Conservation (phyloP, 2,329 filamentous ascomycete species). For the Cladosporium sp. region DNA sequence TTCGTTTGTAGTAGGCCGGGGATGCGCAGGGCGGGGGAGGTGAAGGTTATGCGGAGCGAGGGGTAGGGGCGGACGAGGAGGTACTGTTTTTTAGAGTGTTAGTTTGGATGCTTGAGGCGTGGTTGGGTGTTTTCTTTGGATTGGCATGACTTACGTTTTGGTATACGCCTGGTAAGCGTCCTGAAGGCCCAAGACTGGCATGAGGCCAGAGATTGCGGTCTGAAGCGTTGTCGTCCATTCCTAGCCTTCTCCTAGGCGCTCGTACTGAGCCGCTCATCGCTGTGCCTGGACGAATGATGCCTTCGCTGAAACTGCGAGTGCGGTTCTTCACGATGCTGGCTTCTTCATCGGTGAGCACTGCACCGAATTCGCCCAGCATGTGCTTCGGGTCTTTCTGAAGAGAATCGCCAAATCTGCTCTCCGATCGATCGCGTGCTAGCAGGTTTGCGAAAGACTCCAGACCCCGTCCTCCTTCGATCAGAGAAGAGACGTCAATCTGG, state of each 20-base stretch:
- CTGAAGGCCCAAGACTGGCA: conserved; percentile 36
- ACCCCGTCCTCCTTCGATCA: conserved; percentile 41
- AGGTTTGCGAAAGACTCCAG: conserved; percentile 42
- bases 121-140: not conserved
- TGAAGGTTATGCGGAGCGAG: conserved; percentile 67
- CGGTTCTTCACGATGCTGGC: conserved; percentile 35
- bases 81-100: conserved; percentile 46
- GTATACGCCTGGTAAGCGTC: conserved; percentile 42
- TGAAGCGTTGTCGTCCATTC: conserved; percentile 35
- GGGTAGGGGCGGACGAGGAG: conserved; percentile 68
- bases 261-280: conserved; percentile 22
- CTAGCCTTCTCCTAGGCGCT: conserved; percentile 30
- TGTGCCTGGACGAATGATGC: conserved; percentile 13
- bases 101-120: not conserved
- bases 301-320: conserved; percentile 24
- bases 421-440: conserved; percentile 36
- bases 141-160: conserved; percentile 34
- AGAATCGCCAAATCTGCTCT: conserved; percentile 30
- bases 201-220: conserved; percentile 37
- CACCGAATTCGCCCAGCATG: conserved; percentile 35
- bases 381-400: conserved; percentile 30
- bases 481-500: conserved; percentile 44
- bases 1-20: conserved; percentile 62
- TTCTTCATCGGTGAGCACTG: conserved; percentile 38
- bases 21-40: conserved; percentile 66